Conservation (phyloP, 441 rosid species). For the Oxalis stricta region DNA sequence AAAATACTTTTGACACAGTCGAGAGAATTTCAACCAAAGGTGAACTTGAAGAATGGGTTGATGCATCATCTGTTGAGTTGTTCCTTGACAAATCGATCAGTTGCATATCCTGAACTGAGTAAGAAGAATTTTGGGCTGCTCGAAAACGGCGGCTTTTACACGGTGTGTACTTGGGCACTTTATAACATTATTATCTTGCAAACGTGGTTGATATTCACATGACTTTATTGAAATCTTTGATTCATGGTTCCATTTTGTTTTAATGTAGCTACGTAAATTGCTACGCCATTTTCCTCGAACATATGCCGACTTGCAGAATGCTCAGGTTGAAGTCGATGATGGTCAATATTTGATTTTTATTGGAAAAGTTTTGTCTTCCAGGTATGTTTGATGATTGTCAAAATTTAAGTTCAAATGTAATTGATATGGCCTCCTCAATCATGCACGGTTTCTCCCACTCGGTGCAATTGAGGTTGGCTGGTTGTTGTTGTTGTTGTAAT, state of each 20-base stretch:
- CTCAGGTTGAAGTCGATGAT: constrained; percentile 64
- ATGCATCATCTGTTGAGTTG: constrained; percentile 14
- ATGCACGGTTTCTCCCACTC: too few species aligned
- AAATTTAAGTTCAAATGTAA: too few species aligned
- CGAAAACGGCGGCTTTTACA: constrained; percentile 73
- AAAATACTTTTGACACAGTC: constrained; percentile 13
- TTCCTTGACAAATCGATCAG: constrained; percentile 44
- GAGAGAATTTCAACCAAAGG: constrained; percentile 12
- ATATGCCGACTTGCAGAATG: constrained; percentile 86
- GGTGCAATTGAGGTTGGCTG: background rate
- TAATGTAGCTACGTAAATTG: constrained; percentile 55
- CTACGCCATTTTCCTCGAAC: constrained; percentile 90
- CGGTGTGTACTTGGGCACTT: constrained; percentile 32
- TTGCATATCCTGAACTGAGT: constrained; percentile 56
- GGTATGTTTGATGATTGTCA: too few species aligned
- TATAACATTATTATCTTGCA: constrained; percentile 2
- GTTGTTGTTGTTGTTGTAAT: background rate
- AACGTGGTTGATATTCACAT: too few species aligned
- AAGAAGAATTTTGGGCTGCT: constrained; percentile 49
- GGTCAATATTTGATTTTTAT: constrained; percentile 86
- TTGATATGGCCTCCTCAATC: too few species aligned
- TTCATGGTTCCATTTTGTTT: constrained; percentile 9
- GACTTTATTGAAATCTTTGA: constrained; percentile 10
- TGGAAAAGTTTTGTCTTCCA: constrained; percentile 71
- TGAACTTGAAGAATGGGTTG: constrained; percentile 10